Evolutionary conservation across 2,329 filamentous ascomycete genomes (phyloP), one percentile per base, ranked within the genome.

Genomic region (Colletotrichum eremochloae): DNA sequence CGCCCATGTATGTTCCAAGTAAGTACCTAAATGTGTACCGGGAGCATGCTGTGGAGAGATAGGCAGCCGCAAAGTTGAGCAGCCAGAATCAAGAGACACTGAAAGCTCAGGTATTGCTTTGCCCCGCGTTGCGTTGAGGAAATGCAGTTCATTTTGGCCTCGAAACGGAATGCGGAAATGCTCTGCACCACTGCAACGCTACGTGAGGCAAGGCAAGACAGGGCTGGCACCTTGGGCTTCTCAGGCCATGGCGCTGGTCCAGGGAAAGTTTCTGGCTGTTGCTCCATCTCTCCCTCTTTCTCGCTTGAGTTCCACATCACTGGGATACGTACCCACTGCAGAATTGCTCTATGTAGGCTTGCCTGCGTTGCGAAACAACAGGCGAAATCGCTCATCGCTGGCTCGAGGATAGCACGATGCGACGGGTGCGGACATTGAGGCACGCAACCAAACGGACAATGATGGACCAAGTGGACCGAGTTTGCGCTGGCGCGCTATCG

Each of bases 361-460:
- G 1, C 4, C 7, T 14, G 52, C 14, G 7, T 29, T 33, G 52
- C 4, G 52, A 55, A 11, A 20, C 15, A 20, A 20, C 29, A 33
- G 18, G 52, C 29, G 31, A 33, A 29, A 52, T 52, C n/a, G 24
- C 24, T 24, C 31, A n/a, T 55, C 18, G 24, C 24, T 24, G 31
- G 18, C 52, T 55, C 31, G 52, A 55, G 31, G 20, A 5, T 29
- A 31, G 7, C 48, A 29, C n/a, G 48, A 48, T 40, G 38, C 38
- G 50, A 56, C 55, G 52, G 50, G 46, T 42, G 50, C 58, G 60
- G 52, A 38, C 66, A 50, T n/a, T 18, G 20, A 40, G 20, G 38
- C 55, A 55, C 24, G 62, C 63, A 55, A 67, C 53, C 40, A 48
- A 52, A 33, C 63, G 56, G 68, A 67, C 68, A 67, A 56, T 50